These are phyloP conservation scores for Elsinoe perseae DNA, from an alignment of 2,329 filamentous ascomycete genomes.

Conservation along the genomic window DNA sequence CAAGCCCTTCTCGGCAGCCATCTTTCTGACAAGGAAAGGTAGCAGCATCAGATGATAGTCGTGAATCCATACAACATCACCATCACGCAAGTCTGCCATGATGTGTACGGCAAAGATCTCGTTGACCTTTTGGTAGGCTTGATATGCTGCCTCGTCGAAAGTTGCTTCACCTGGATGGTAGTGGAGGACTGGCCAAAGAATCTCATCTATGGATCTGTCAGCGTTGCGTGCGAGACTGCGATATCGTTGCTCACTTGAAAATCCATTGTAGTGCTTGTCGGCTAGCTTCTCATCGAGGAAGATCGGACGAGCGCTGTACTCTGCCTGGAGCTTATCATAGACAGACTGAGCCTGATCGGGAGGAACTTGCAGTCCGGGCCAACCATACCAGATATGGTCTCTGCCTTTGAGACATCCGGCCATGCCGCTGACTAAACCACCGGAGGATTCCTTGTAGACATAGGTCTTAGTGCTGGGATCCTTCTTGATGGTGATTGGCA, in stretches of 20 bases:
- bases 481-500: constrained; percentile 94
- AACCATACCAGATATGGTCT: constrained; percentile 97
- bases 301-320: constrained; percentile 83
- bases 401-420: constrained; percentile 87
- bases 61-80: constrained; percentile 95
- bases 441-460: constrained; percentile 92
- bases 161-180: constrained; percentile 98
- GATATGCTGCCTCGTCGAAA: constrained; percentile 92
- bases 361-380: constrained; percentile 88
- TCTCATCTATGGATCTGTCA: constrained; percentile 61
- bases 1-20: constrained; percentile 56
- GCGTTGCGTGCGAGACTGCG: background rate
- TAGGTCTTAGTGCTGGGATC: constrained; percentile 81
- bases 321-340: constrained; percentile 69
- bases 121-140: constrained; percentile 88
- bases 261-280: constrained; percentile 95
- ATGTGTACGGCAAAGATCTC: constrained; percentile 84
- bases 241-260: constrained; percentile 62
- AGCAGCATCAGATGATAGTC: constrained; percentile 98
- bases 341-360: constrained; percentile 70
- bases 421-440: constrained; percentile 86
- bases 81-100: constrained; percentile 79
- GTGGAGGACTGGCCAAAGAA: constrained; percentile 97
- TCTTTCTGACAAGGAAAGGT: constrained; percentile 87
- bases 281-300: constrained; percentile 91